phyloP scores from a whole-genome alignment of 257 asterid genomes.

The Fraxinus anomala region DNA sequence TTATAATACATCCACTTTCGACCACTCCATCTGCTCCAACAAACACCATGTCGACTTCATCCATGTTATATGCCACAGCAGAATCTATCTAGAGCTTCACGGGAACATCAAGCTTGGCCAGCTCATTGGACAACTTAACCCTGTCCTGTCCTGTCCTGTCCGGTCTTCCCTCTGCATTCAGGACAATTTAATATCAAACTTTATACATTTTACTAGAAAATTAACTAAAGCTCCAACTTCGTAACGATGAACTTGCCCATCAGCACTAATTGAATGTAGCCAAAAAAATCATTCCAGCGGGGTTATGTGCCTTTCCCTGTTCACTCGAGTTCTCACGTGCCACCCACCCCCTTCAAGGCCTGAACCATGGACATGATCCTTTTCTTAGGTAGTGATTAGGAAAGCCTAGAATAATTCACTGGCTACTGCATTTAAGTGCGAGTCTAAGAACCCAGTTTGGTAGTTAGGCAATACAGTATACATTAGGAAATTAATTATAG shows the following conservation, averaged over 20 bases:
- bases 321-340: too few relatives aligned
- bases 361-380: background rate
- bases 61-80: constrained; percentile 95
- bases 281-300: too few relatives aligned
- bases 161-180: constrained; percentile 87
- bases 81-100: constrained; percentile 91
- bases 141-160: constrained; percentile 61
- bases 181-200: constrained; percentile 20
- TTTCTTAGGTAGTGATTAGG: background rate
- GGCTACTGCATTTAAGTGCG: background rate
- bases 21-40: constrained; percentile 97
- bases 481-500: too few relatives aligned
- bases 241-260: background rate
- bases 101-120: constrained; percentile 83
- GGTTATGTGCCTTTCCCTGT: too few relatives aligned
- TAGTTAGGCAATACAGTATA: background rate
- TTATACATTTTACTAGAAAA: constrained; percentile 1
- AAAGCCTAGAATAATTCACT: background rate
- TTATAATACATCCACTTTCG: constrained; percentile 91
- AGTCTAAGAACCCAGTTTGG: too few relatives aligned
- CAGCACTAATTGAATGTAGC: too few relatives aligned
- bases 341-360: background rate
- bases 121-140: constrained; percentile 79
- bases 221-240: constrained; percentile 14
- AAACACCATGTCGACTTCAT: constrained; percentile 89